These are phyloP conservation scores for Blastosporella zonata DNA, from an alignment of 1,284 basidiomycete genomes.

Conservation along the genomic window DNA sequence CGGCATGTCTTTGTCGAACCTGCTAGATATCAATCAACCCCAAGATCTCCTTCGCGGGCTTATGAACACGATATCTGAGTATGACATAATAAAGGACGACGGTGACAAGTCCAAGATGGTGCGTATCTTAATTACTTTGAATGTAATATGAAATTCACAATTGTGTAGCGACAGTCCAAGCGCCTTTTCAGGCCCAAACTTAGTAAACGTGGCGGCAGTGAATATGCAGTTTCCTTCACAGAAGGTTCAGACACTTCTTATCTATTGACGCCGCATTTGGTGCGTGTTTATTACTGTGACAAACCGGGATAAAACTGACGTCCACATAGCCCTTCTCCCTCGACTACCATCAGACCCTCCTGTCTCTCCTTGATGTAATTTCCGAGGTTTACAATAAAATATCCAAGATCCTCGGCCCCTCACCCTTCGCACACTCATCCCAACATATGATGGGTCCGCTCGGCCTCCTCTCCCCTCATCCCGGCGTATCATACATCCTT, in stretches of 20 bases:
- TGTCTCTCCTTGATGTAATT: constrained; percentile 82
- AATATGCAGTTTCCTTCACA: constrained; percentile 57
- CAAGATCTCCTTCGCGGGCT: constrained; percentile 75
- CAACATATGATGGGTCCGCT: constrained; percentile 77
- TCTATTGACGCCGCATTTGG: constrained; percentile 70
- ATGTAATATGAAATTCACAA: not conserved
- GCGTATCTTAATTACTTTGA: constrained; percentile 17
- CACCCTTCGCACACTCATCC: constrained; percentile 60
- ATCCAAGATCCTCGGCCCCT: constrained; percentile 73
- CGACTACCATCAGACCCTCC: constrained; percentile 83
- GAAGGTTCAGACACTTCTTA: constrained; percentile 67
- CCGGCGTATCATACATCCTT: constrained; percentile 79
- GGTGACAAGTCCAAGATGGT: constrained; percentile 80
- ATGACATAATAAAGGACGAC: constrained; percentile 77
- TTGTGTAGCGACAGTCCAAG: constrained; percentile 31
- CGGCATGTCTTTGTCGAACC: constrained; percentile 78
- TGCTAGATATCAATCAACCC: constrained; percentile 77
- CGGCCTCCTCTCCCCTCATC: constrained; percentile 68
- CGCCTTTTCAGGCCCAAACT: constrained; percentile 59
- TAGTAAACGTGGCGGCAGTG: constrained; percentile 49
- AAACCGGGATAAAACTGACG: constrained; percentile 5
- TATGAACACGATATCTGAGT: constrained; percentile 70
- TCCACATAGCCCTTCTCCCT: constrained; percentile 69
- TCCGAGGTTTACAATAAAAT: constrained; percentile 87
- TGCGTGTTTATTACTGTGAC: constrained; percentile 32